Evolutionary conservation across 345 rosid species (phyloP).

Genomic region (Eucalyptus sp.): DNA sequence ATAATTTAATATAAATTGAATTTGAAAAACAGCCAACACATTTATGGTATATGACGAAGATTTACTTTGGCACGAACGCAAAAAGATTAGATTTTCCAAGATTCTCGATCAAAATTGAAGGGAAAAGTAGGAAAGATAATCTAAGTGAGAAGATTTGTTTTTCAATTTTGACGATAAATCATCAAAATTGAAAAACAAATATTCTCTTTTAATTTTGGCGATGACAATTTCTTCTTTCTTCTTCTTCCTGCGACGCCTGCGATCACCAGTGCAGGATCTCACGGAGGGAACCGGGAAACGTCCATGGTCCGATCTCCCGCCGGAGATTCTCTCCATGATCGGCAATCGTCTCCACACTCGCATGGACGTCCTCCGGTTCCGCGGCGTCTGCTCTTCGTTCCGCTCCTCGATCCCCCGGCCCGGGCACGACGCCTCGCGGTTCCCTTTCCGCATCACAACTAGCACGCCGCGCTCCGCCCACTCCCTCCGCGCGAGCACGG

Average conservation of each 20-base stretch:
- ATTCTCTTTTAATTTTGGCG: background rate
- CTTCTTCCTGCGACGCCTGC: background rate
- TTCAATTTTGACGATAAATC: too few species aligned
- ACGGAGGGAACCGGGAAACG: background rate
- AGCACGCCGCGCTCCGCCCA: background rate
- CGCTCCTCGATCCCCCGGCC: background rate
- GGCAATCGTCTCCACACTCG: background rate
- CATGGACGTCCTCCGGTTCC: constrained; percentile 3
- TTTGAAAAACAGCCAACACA: background rate
- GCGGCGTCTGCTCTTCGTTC: constrained; percentile 9
- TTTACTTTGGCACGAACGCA: background rate
- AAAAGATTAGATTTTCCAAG: background rate
- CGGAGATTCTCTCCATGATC: background rate
- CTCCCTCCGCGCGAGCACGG: background rate
- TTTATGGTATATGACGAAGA: background rate
- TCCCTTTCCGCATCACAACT: background rate
- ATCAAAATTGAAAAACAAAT: too few species aligned
- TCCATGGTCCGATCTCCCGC: background rate
- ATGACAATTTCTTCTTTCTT: too few species aligned
- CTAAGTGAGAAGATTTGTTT: background rate
- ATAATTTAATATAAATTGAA: background rate
- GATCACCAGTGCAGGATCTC: background rate
- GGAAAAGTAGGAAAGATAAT: background rate
- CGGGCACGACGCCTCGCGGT: background rate
- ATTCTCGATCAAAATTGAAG: background rate